Conservation (phyloP, 805 yeast genomes). For the Torulaspora microellipsoides region DNA sequence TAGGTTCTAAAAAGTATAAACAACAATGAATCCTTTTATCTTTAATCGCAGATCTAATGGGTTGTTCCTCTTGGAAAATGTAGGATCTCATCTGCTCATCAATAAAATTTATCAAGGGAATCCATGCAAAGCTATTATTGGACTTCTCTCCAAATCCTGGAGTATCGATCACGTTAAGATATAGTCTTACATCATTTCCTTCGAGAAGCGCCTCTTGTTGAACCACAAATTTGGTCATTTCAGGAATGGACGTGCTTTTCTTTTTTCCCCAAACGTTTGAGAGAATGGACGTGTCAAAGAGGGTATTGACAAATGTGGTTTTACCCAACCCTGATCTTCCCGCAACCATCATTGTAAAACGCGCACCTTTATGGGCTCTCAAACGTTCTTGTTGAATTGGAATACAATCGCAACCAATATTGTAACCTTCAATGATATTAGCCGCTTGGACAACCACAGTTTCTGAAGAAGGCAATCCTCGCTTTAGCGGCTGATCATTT, state of each 20-base stretch:
- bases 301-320: slow-evolving; percentile 73
- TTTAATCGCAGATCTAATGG: slow-evolving; percentile 45
- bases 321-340: slow-evolving; percentile 88
- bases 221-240: slow-evolving; percentile 7
- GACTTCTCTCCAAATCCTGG: slow-evolving; percentile 73
- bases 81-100: slow-evolving; percentile 71
- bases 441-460: background rate
- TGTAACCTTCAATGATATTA: slow-evolving; percentile 2
- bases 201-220: background rate
- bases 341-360: slow-evolving; percentile 76
- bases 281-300: slow-evolving; percentile 51
- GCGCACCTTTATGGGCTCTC: slow-evolving; percentile 53
- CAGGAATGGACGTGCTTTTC: slow-evolving; percentile 11
- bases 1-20: slow-evolving; percentile 73
- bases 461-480: too few relatives aligned
- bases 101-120: slow-evolving; percentile 62
- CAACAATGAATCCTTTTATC: slow-evolving; percentile 83
- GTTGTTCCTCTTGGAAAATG: slow-evolving; percentile 76
- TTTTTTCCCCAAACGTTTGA: slow-evolving; percentile 41
- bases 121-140: slow-evolving; percentile 64
- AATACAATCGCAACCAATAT: slow-evolving; percentile 27
- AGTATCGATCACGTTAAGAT: slow-evolving; percentile 63
- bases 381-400: slow-evolving; percentile 31
- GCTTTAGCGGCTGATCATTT: too few relatives aligned
- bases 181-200: slow-evolving; percentile 35